Evolutionary conservation across 805 yeast species (phyloP).

Genomic region (Yarrowia divulgata): DNA sequence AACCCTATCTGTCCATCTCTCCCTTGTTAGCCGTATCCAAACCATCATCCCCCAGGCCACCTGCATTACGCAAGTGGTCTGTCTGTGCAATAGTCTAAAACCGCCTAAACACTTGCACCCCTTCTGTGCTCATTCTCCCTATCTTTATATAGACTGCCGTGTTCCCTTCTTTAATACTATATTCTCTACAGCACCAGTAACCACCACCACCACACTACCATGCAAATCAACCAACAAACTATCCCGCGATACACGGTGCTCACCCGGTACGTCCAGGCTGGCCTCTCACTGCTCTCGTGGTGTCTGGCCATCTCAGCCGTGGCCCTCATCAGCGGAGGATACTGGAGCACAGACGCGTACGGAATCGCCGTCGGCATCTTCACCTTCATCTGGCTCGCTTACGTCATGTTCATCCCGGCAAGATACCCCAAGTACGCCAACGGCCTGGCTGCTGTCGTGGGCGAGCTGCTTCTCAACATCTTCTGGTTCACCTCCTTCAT

Average conservation of each 20-base stretch:
- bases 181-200: not conserved
- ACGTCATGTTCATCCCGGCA: conserved; percentile 11
- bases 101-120: not conserved
- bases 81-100: conserved; percentile 6
- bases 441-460: conserved; percentile 23
- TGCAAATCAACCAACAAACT: conserved; percentile 13
- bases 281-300: conserved; percentile 23
- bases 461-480: conserved; percentile 20
- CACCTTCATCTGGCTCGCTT: conserved; percentile 15
- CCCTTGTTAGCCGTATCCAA: conserved; percentile 29
- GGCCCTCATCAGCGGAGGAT: conserved; percentile 8
- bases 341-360: conserved; percentile 21
- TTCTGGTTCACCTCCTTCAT: conserved; percentile 38
- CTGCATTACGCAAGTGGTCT: conserved; percentile 2
- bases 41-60: not conserved
- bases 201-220: no score
- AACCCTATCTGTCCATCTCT: not conserved
- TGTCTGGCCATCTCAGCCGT: conserved; percentile 33
- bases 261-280: conserved; percentile 28
- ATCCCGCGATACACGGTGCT: conserved; percentile 14
- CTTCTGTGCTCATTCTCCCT: not conserved
- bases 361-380: not conserved
- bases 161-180: not conserved
- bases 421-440: conserved; percentile 36
- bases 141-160: not conserved